Conservation (phyloP, 441 rosid genomes). For the Adansonia grandidieri region DNA sequence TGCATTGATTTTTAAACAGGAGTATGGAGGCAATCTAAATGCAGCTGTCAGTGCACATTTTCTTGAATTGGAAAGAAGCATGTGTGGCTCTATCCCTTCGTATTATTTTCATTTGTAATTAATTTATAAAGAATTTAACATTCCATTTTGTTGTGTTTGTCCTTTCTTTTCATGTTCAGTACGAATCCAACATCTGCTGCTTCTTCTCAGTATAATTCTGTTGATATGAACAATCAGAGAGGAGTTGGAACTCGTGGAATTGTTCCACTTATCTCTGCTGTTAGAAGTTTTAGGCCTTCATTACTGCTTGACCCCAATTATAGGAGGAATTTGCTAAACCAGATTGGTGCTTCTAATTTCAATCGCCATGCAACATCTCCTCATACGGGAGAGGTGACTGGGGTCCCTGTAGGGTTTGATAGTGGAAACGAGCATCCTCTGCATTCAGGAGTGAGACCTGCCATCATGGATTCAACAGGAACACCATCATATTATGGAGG, state of each 20-base stretch:
- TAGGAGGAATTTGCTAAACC: slow-evolving; percentile 62
- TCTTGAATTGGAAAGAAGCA: slow-evolving; percentile 53
- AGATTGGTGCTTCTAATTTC: slow-evolving; percentile 52
- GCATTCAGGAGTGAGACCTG: slow-evolving; percentile 46
- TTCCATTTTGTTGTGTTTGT: neutral
- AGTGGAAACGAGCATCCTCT: slow-evolving; percentile 44
- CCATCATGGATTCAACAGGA: slow-evolving; percentile 34
- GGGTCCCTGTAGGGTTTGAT: slow-evolving; percentile 37
- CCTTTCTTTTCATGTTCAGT: slow-evolving; percentile 35
- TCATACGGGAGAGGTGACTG: slow-evolving; percentile 44
- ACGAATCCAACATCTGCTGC: slow-evolving; percentile 37
- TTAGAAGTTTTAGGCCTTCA: slow-evolving; percentile 74
- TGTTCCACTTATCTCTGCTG: slow-evolving; percentile 62
- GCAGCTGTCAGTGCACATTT: slow-evolving; percentile 78
- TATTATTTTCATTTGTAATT: neutral
- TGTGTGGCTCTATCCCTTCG: slow-evolving; percentile 42
- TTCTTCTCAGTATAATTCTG: slow-evolving; percentile 39
- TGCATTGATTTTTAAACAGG: slow-evolving; percentile 50
- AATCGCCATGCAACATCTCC: slow-evolving; percentile 34
- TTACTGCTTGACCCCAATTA: slow-evolving; percentile 69
- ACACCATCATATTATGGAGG: slow-evolving; percentile 38
- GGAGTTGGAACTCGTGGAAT: slow-evolving; percentile 46
- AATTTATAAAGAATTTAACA: neutral
- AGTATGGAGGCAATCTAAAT: slow-evolving; percentile 67
- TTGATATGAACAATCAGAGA: slow-evolving; percentile 41